These are phyloP conservation scores for Phyllosticta capitalensis DNA, from an alignment of 2,329 filamentous ascomycete species.

Conservation along the genomic window DNA sequence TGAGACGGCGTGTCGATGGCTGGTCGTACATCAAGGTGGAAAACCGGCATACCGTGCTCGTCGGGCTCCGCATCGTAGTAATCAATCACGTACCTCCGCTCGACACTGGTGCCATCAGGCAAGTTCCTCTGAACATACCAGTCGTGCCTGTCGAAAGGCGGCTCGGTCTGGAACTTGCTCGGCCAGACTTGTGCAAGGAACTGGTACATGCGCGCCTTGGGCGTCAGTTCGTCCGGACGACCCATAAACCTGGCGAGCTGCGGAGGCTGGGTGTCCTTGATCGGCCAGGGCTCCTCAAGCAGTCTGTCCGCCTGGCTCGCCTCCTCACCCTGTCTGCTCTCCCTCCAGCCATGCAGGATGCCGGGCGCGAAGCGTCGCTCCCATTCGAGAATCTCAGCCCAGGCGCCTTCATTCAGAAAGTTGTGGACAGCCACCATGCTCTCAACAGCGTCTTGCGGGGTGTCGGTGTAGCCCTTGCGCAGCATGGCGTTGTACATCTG, in stretches of 20 bases:
- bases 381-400: constrained; percentile 91
- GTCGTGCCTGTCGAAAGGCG: constrained; percentile 93
- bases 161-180: constrained; percentile 64
- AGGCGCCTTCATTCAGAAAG: constrained; percentile 94
- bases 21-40: constrained; percentile 88
- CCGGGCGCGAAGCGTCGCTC: constrained; percentile 76
- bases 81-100: constrained; percentile 92
- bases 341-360: constrained; percentile 59
- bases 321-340: constrained; percentile 65
- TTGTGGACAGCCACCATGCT: constrained; percentile 98
- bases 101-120: constrained; percentile 55
- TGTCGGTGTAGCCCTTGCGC: constrained; percentile 91
- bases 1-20: constrained; percentile 73
- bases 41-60: constrained; percentile 84
- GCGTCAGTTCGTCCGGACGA: constrained; percentile 77
- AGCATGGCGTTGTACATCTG: constrained; percentile 99
- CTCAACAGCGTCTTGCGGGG: constrained; percentile 85
- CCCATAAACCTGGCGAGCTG: constrained; percentile 81
- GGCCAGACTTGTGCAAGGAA: constrained; percentile 73
- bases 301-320: constrained; percentile 39
- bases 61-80: constrained; percentile 84
- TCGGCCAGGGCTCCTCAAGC: constrained; percentile 24
- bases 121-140: constrained; percentile 79
- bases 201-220: constrained; percentile 79
- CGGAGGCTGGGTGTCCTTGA: constrained; percentile 44